phyloP scores from a whole-genome alignment of 2,329 filamentous ascomycete species.

The Hymenotorrendiella dingleyae region DNA sequence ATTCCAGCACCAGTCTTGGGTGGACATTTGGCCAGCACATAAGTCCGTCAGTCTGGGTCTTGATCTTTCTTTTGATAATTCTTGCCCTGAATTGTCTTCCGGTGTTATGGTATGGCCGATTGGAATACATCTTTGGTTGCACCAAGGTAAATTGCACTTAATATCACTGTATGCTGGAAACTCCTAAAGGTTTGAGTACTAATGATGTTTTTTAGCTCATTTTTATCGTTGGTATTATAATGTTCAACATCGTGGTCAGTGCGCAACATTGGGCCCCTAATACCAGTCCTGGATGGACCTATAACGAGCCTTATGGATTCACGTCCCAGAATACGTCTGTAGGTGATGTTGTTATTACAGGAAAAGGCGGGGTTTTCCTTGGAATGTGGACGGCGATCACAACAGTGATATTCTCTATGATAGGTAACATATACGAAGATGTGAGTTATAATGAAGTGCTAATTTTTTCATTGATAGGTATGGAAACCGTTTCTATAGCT shows the following conservation, averaged over 20 bases:
- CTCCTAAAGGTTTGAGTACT: too few species aligned
- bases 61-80: constrained; percentile 30
- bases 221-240: constrained; percentile 51
- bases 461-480: constrained; percentile 40
- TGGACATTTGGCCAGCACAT: constrained; percentile 23
- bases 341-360: constrained; percentile 18
- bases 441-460: too few species aligned
- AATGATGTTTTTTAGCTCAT: too few species aligned
- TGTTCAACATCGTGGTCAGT: constrained; percentile 39
- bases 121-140: constrained; percentile 56
- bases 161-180: too few species aligned
- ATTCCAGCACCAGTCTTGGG: constrained; percentile 28
- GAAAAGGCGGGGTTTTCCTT: constrained; percentile 29
- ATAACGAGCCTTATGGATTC: constrained; percentile 31
- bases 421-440: too few species aligned
- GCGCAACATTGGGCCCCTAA: constrained; percentile 26
- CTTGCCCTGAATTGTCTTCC: constrained; percentile 33
- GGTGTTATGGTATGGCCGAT: constrained; percentile 46
- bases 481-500: constrained; percentile 38
- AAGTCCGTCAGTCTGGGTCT: constrained; percentile 35
- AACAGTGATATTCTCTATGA: constrained; percentile 38
- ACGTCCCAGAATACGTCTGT: constrained; percentile 27
- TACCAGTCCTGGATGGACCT: constrained; percentile 28
- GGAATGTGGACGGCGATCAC: constrained; percentile 37
- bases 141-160: too few species aligned